phyloP scores from a whole-genome alignment of 805 yeast genomes.

The Spathaspora arborariae region DNA sequence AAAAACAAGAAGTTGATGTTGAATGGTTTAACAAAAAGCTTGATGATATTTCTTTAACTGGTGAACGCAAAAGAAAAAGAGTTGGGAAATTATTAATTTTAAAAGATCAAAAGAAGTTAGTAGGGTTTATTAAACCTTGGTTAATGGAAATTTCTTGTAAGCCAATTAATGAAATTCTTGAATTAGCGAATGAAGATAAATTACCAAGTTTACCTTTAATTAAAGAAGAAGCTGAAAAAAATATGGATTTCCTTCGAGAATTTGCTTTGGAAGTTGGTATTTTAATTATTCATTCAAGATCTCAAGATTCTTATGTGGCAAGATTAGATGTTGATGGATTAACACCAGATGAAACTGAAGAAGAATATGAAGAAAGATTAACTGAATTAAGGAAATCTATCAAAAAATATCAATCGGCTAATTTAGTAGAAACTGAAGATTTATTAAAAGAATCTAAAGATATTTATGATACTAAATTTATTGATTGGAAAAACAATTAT shows the following conservation, averaged over 20 bases:
- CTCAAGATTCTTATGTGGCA: constrained; percentile 53
- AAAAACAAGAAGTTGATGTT: constrained; percentile 75
- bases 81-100: constrained; percentile 61
- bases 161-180: constrained; percentile 30
- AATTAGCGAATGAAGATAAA: constrained; percentile 26
- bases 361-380: constrained; percentile 55
- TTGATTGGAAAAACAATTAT: constrained; percentile 80
- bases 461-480: constrained; percentile 70
- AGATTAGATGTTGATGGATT: constrained; percentile 73
- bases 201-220: constrained; percentile 39
- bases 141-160: constrained; percentile 30
- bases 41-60: constrained; percentile 70
- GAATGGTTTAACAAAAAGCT: constrained; percentile 89
- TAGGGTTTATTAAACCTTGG: constrained; percentile 56
- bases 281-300: constrained; percentile 59
- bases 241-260: constrained; percentile 58
- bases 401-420: constrained; percentile 63
- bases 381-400: constrained; percentile 49
- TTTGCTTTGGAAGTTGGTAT: constrained; percentile 67
- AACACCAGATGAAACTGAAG: constrained; percentile 62
- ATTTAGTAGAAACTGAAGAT: constrained; percentile 58
- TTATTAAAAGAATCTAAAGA: constrained; percentile 46
- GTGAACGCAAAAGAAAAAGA: constrained; percentile 64
- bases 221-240: constrained; percentile 40
- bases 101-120: constrained; percentile 72